Conservation (phyloP, 2,329 filamentous ascomycete species). For the Cordyceps pruinosa region DNA sequence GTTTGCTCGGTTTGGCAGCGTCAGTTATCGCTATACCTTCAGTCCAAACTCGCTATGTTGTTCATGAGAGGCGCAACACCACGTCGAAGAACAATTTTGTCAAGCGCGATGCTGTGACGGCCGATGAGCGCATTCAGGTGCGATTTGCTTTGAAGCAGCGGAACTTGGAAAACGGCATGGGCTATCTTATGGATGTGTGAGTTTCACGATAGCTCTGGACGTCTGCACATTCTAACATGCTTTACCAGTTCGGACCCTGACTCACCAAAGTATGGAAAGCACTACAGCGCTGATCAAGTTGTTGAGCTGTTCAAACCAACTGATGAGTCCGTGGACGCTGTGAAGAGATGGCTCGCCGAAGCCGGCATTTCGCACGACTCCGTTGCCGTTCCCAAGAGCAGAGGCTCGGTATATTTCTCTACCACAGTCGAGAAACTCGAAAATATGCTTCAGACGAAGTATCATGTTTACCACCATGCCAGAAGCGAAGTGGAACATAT, state of each 20-base stretch:
- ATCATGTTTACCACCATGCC: conserved; percentile 41
- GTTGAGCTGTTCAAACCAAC: neutral
- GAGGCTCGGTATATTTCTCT: conserved; percentile 32
- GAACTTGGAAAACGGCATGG: conserved; percentile 1
- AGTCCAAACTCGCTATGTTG: neutral
- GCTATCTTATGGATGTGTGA: neutral
- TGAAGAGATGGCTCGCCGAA: conserved; percentile 44
- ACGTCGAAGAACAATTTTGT: neutral
- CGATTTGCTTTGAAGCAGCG: conserved; percentile 6
- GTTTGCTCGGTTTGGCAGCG: neutral
- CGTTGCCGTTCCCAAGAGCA: conserved; percentile 42
- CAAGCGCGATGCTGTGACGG: neutral
- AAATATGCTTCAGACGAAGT: conserved; percentile 44
- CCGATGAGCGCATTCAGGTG: neutral
- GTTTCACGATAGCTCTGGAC: neutral
- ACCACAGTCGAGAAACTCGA: conserved; percentile 30
- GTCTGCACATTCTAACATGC: neutral
- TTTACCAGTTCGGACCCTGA: neutral
- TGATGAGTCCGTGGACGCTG: conserved; percentile 38
- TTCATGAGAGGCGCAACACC: neutral
- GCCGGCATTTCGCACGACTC: conserved; percentile 42
- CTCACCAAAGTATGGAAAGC: conserved; percentile 16
- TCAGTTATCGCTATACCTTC: neutral
- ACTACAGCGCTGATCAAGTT: conserved; percentile 3
- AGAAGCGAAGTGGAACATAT: conserved; percentile 25